Base-by-base conservation (phyloP, 2,329 filamentous ascomycete species). In the Colletotrichum salicis region DNA sequence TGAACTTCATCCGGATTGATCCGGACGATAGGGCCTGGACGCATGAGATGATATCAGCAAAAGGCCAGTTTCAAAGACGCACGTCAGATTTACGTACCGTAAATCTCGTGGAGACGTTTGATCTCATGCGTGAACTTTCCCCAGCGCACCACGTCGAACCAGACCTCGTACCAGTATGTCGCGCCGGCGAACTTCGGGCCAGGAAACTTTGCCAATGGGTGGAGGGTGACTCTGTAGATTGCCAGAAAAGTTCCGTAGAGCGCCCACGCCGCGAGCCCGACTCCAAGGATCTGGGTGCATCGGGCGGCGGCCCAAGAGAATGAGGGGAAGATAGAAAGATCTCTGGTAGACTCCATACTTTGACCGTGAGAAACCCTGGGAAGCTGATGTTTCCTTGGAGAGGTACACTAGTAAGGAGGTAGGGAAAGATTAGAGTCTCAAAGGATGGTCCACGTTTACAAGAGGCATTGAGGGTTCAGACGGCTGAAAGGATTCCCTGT, bases 1-100 rank as follows among this genome's bases (percentile, higher is more conserved):
- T 80, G 78, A 8, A 79, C 64, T 64, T 79, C 76, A 22, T 75
- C 71, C 12, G 77, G 77, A 12, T 73, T 78, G 64, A 78, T 78
- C 48, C 77, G 73, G 31, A 79, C 72, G 57, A 78, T 76, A 24
- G 77, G 76, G 11, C 78, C 78, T 77, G 12, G 12, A 57, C 6
- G 19, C 24, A 13, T 56, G n/a, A 19, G 3, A 35, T 67, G 19
- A 10, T 4, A 48, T 55, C 48, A 24, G 35, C 24, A n/a, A 56
- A 2, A n/a, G 13, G 55, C 37, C 27, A 24, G 35, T 29, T 45
- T 48, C 5, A n/a, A 19, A 19, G 33, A 27, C 5, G 64, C 35
- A 41, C 37, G 31, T 12, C 52, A 41, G 45, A 27, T 71, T 76
- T 75, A 76, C 67, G 12, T 1, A 41, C 37, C 37, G 37, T 78